Conservation (phyloP, 768 basidiomycete genomes). For the Erythrobasidium yunnanense region DNA sequence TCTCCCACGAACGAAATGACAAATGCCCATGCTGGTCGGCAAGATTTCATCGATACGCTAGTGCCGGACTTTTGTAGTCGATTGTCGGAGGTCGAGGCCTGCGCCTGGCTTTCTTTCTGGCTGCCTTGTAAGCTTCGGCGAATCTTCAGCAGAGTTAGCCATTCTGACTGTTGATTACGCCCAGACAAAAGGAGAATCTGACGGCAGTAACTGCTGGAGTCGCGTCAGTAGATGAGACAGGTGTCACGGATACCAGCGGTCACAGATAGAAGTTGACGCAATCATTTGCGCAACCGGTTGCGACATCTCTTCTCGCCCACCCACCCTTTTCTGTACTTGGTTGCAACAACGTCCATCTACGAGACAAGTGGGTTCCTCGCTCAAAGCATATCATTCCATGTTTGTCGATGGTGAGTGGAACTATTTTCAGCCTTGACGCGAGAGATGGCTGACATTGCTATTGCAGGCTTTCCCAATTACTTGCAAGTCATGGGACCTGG, state of each 20-base stretch:
- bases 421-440: too few species aligned
- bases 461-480: conserved; percentile 31
- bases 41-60: conserved; percentile 11
- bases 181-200: conserved; percentile 4
- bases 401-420: not conserved
- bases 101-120: not conserved
- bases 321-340: conserved; percentile 27
- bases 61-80: conserved; percentile 20
- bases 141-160: not conserved
- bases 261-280: conserved; percentile 21
- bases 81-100: not conserved
- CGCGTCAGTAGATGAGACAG: conserved; percentile 15
- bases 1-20: conserved; percentile 17
- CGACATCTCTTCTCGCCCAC: conserved; percentile 19
- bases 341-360: conserved; percentile 1
- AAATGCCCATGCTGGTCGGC: not conserved
- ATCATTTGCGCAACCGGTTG: conserved; percentile 31
- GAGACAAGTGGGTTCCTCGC: conserved; percentile 6
- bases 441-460: too few species aligned
- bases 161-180: not conserved
- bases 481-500: conserved; percentile 25
- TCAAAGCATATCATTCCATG: conserved; percentile 19
- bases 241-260: conserved; percentile 15
- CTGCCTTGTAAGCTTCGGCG: not conserved
- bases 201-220: conserved; percentile 7